These are phyloP conservation scores for Macrophomina tecta DNA, from an alignment of 2,329 filamentous ascomycete genomes.

Conservation along the genomic window DNA sequence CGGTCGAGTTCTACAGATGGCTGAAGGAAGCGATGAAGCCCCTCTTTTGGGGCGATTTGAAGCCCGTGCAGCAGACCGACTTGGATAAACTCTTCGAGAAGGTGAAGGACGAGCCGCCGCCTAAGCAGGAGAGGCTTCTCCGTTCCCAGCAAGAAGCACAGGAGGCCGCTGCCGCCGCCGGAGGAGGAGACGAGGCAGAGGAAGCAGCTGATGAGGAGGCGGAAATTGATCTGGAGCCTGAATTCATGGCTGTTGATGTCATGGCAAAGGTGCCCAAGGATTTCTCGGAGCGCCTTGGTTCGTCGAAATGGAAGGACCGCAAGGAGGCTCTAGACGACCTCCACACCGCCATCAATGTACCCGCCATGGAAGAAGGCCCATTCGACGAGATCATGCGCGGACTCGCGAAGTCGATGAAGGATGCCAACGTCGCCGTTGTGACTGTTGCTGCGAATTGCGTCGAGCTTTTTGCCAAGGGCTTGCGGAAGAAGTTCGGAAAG, in stretches of 20 bases:
- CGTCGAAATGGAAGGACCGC: conserved; percentile 97
- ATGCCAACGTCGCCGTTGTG: conserved; percentile 94
- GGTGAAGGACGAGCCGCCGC: conserved; percentile 82
- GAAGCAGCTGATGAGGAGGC: conserved; percentile 67
- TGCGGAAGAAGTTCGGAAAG: conserved; percentile 78
- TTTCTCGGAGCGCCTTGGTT: conserved; percentile 82
- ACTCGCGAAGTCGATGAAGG: conserved; percentile 97
- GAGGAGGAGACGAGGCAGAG: conserved; percentile 57
- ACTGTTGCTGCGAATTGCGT: conserved; percentile 92
- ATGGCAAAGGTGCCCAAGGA: conserved; percentile 79
- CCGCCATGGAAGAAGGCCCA: conserved; percentile 87
- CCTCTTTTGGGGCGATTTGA: conserved; percentile 94
- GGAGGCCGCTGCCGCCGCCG: conserved; percentile 69
- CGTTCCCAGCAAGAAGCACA: conserved; percentile 86
- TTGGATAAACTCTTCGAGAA: conserved; percentile 94
- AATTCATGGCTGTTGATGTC: conserved; percentile 84
- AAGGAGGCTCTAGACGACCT: conserved; percentile 92
- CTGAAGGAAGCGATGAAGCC: conserved; percentile 97
- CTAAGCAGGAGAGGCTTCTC: conserved; percentile 89
- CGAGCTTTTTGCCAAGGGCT: conserved; percentile 83
- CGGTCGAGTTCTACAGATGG: conserved; percentile 96
- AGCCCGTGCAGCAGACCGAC: conserved; percentile 93
- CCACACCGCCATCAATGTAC: conserved; percentile 77
- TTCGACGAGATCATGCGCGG: conserved; percentile 84
- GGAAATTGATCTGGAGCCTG: conserved; percentile 72